Evolutionary conservation across 176 grass and related monocot species (phyloP).

Genomic region (Metroxylon sagu): DNA sequence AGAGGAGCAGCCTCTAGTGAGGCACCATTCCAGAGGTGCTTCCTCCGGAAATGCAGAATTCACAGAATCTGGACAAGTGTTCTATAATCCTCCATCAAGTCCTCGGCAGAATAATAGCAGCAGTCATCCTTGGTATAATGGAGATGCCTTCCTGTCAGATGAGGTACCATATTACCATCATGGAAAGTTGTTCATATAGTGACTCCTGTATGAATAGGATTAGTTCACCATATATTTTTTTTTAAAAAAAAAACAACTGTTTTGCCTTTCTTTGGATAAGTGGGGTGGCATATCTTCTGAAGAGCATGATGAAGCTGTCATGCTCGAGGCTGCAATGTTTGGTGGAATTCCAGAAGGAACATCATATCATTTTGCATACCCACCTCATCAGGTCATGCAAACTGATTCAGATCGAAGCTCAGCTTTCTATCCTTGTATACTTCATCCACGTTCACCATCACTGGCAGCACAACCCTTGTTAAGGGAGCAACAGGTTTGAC

Average conservation of each 20-base stretch:
- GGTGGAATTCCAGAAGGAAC: constrained; percentile 63
- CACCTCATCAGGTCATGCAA: constrained; percentile 24
- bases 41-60: constrained; percentile 29
- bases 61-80: constrained; percentile 21
- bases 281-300: constrained; percentile 93
- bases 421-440: constrained; percentile 23
- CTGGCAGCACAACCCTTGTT: constrained; percentile 74
- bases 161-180: constrained; percentile 31
- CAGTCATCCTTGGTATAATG: constrained; percentile 23
- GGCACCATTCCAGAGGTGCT: constrained; percentile 30
- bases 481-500: constrained; percentile 85
- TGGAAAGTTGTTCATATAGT: too few species aligned
- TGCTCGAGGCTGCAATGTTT: constrained; percentile 98
- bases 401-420: too few species aligned
- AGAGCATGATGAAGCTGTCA: constrained; percentile 96
- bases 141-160: constrained; percentile 37
- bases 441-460: constrained; percentile 51
- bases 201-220: too few species aligned
- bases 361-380: constrained; percentile 64
- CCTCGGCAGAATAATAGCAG: constrained; percentile 25
- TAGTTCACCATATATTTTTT: too few species aligned
- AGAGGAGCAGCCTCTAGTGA: constrained; percentile 70
- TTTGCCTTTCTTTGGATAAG: constrained; percentile 28
- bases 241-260: too few species aligned
- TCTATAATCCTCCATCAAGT: constrained; percentile 30